phyloP scores from a whole-genome alignment of 2,329 filamentous ascomycete genomes.

The Fusarium sp. region DNA sequence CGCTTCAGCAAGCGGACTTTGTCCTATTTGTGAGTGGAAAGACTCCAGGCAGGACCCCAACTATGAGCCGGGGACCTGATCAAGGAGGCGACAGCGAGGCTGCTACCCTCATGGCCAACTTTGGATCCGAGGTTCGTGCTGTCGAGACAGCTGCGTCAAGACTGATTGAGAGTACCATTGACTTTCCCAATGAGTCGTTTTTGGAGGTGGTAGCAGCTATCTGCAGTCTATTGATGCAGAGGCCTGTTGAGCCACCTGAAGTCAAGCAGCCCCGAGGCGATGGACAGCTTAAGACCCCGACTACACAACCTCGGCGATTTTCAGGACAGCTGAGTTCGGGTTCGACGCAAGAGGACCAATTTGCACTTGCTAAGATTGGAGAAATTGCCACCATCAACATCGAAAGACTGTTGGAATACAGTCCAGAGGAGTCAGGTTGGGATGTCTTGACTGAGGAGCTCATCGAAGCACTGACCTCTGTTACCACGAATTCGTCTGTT shows the following conservation, averaged over 20 bases:
- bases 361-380: conserved; percentile 79
- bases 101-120: conserved; percentile 68
- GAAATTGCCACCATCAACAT: conserved; percentile 81
- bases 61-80: conserved; percentile 60
- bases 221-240: conserved; percentile 73
- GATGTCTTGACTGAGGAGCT: conserved; percentile 69
- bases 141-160: conserved; percentile 89
- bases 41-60: conserved; percentile 62
- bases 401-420: conserved; percentile 75
- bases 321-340: conserved; percentile 58
- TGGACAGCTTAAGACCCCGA: conserved; percentile 50
- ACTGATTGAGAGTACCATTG: conserved; percentile 89
- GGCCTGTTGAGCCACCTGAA: conserved; percentile 39
- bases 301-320: conserved; percentile 57
- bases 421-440: conserved; percentile 82
- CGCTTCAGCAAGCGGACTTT: conserved; percentile 91
- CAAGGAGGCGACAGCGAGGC: conserved; percentile 63
- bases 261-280: conserved; percentile 34
- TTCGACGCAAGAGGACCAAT: conserved; percentile 71
- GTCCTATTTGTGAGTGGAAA: conserved; percentile 77
- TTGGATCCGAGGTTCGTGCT: conserved; percentile 84
- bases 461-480: conserved; percentile 61
- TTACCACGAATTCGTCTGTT: conserved; percentile 62
- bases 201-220: conserved; percentile 80
- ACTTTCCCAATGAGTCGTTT: conserved; percentile 89